Conservation (phyloP, 306 rosid species). For the Lotus japonicus region DNA sequence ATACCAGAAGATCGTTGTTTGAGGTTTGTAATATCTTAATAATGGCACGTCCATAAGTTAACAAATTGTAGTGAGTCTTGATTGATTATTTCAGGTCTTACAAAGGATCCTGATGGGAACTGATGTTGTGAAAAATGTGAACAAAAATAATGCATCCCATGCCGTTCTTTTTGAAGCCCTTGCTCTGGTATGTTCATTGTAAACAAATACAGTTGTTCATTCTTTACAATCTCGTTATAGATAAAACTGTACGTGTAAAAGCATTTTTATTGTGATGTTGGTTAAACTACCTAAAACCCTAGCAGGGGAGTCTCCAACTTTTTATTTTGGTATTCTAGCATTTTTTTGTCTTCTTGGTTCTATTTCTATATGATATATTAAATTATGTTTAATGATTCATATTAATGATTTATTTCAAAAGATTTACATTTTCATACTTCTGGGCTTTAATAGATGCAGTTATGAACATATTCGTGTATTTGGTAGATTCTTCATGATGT, state of each 20-base stretch:
- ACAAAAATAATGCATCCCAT: conserved; percentile 97
- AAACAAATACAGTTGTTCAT: neutral
- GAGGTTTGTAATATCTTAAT: conserved; percentile 56
- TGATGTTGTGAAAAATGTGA: conserved; percentile 98
- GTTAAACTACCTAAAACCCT: neutral
- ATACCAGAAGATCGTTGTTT: conserved; percentile 92
- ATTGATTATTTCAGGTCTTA: conserved; percentile 66
- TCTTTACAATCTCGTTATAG: neutral
- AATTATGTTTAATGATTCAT: neutral
- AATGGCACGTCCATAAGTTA: neutral
- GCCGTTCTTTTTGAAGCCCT: conserved; percentile 99
- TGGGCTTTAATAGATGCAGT: neutral
- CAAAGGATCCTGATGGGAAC: conserved; percentile 99
- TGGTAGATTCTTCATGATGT: neutral
- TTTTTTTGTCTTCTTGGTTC: neutral
- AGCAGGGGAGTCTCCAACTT: neutral
- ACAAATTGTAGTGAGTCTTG: conserved; percentile 22
- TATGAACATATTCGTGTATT: conserved; percentile 6
- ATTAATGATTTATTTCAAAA: neutral
- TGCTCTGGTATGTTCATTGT: conserved; percentile 70
- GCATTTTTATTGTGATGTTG: neutral
- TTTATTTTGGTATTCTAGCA: neutral
- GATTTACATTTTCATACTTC: neutral
- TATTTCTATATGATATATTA: neutral
- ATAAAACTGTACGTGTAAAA: neutral